A percentile compares a stretch with the other conserved stretches of the same genome.
These are phyloP conservation scores for Scheffersomyces lignicola DNA, from an alignment of 1,139 yeast genomes.

Conservation along the genomic window DNA sequence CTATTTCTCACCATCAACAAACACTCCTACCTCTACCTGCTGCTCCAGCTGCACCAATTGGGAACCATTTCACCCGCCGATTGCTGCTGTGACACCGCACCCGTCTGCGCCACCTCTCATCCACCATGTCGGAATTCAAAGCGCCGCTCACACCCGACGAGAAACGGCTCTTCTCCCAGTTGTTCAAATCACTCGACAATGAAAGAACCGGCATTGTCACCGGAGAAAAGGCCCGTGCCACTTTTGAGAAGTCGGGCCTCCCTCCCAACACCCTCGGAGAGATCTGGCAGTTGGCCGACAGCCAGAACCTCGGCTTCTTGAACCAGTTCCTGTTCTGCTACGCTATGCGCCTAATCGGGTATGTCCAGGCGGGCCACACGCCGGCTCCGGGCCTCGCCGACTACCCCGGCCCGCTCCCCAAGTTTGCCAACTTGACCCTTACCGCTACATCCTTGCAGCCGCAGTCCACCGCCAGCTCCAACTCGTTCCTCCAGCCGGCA, in stretches of 20 bases:
- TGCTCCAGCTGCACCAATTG: too few relatives aligned
- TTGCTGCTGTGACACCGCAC: too few relatives aligned
- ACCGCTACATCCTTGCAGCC: slow-evolving; percentile 25
- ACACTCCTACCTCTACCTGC: too few relatives aligned
- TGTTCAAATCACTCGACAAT: slow-evolving; percentile 78
- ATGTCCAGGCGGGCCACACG: slow-evolving; percentile 74
- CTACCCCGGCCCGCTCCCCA: slow-evolving; percentile 58
- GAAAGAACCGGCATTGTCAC: slow-evolving; percentile 81
- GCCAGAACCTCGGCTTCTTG: slow-evolving; percentile 79
- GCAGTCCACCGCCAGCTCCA: slow-evolving; percentile 37
- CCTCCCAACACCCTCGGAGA: slow-evolving; percentile 80
- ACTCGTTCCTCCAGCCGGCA: slow-evolving; percentile 52
- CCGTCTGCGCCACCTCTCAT: too few relatives aligned
- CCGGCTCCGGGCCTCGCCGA: slow-evolving; percentile 55
- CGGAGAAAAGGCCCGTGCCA: slow-evolving; percentile 84
- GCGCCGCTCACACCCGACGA: slow-evolving; percentile 76
- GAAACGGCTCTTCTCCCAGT: slow-evolving; percentile 65
- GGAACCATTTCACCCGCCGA: too few relatives aligned
- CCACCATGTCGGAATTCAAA: slow-evolving; percentile 29
- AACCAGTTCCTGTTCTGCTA: slow-evolving; percentile 79
- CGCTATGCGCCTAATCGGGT: slow-evolving; percentile 88
- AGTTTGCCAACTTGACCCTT: slow-evolving; percentile 40
- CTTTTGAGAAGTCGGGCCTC: slow-evolving; percentile 84
- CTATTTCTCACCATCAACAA: too few relatives aligned
- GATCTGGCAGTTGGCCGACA: slow-evolving; percentile 92